Evolutionary conservation across 345 rosid genomes (phyloP).

Genomic region (Schrenkiella parvula): DNA sequence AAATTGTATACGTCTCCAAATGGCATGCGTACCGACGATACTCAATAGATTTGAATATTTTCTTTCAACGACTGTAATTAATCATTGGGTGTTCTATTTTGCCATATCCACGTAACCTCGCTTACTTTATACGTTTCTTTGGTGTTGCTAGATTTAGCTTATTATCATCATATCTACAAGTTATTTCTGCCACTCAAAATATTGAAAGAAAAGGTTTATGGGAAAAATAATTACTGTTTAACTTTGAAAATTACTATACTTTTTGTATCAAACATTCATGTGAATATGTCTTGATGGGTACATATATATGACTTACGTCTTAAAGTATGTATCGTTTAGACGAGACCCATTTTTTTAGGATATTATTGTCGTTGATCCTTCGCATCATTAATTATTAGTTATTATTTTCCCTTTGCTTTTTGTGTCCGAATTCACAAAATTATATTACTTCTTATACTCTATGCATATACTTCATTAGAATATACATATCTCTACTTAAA

Average conservation of each 20-base stretch:
- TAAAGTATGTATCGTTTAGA: not conserved
- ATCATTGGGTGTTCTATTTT: slow-evolving; percentile 1
- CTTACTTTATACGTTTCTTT: not conserved
- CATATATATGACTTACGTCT: not conserved
- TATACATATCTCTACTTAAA: not conserved
- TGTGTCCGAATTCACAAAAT: not conserved
- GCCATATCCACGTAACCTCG: not conserved
- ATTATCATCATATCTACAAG: not conserved
- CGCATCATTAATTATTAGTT: not conserved
- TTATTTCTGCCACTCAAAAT: not conserved
- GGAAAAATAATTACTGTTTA: not conserved
- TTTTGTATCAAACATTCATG: not conserved
- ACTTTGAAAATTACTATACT: not conserved
- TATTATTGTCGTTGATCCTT: slow-evolving; percentile 8
- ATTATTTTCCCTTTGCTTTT: not conserved
- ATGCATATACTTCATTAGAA: too few species aligned
- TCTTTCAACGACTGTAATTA: not conserved
- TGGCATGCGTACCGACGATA: slow-evolving; percentile 27
- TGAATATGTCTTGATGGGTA: not conserved
- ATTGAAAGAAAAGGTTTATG: not conserved
- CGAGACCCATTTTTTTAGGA: not conserved
- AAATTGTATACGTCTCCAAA: slow-evolving; percentile 29
- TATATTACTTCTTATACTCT: not conserved
- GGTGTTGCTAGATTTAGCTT: not conserved
- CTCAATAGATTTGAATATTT: not conserved